phyloP scores from a whole-genome alignment of 352 stramenopile genomes.

The Pythium insidiosum region DNA sequence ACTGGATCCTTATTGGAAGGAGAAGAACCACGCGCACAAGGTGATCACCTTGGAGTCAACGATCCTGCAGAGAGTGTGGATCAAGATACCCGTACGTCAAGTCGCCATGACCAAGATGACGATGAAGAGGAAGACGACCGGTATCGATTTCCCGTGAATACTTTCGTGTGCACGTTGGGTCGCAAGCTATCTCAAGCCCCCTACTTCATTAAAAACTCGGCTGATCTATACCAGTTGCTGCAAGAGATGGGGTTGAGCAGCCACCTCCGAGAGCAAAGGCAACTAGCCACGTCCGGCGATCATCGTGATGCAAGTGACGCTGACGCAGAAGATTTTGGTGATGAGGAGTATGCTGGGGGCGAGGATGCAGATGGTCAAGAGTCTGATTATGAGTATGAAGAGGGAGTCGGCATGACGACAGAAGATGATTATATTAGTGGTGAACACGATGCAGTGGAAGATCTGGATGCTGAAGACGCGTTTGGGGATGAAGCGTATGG shows the following conservation, averaged over 20 bases:
- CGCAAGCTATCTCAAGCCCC: conserved; percentile 76
- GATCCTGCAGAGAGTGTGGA: no score
- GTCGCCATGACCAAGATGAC: conserved; percentile 14
- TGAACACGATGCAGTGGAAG: no score
- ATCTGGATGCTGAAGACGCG: no score
- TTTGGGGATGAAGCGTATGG: no score
- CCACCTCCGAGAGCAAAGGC: conserved; percentile 63
- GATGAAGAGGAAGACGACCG: conserved; percentile 26
- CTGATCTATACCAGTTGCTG: conserved; percentile 73
- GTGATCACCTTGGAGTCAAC: no score
- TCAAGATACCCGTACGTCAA: no score
- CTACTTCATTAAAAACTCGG: conserved; percentile 85
- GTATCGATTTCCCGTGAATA: conserved; percentile 77
- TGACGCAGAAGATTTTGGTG: conserved; percentile 12
- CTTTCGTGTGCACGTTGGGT: conserved; percentile 78
- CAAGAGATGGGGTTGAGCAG: conserved; percentile 83
- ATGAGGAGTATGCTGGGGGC: conserved; percentile 1
- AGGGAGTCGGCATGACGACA: no score
- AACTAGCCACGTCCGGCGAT: conserved; percentile 43
- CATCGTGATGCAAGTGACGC: conserved; percentile 8
- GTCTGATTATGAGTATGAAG: not conserved
- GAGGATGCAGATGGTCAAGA: conserved; percentile 14
- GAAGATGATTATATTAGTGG: no score
- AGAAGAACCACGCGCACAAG: no score
- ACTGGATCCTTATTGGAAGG: not conserved